Base-by-base conservation (phyloP, 2,329 filamentous ascomycete genomes). In the Fusarium camptoceras region DNA sequence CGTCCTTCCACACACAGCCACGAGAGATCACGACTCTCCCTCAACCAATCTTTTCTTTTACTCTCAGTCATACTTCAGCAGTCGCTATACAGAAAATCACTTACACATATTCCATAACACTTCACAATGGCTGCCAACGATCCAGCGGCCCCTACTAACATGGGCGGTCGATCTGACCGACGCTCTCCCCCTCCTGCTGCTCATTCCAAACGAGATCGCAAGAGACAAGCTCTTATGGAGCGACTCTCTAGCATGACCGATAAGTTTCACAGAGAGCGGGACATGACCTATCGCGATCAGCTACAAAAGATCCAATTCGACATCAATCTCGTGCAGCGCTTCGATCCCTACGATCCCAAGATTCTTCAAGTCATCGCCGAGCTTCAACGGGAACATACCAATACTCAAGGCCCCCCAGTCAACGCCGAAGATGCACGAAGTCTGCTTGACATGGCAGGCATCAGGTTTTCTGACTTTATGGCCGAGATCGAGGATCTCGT, bases 301-400 rank as follows among this genome's bases (percentile, higher is more conserved):
- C 87, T 98, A 4, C 91, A 96, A 76, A 93, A 93, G 72, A 89
- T 98, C n/a, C 94, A 98, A 81, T 90, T 93, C 70, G 94, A 97
- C 79, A 94, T 94, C 81, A 93, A 88, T 62, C 86, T 97, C 47
- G 93, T 97, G 71, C 90, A 94, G 79, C 90, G 92, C 73, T 92
- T 96, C 55, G 92, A 97, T 76, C 92, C 93, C 1, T 97, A 97
- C 78, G 85, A 86, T 55, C 85, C 89, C 65, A 87, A 89, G 64
- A 89, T 93, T 50, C 85, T 97, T 48, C 91, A 94, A 67, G 88
- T 92, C 59, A 89, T 94, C 67, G 84, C 86, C 54, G 88, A 89
- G 72, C 81, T 91, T 75, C 87, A 88, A 62, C 83, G 85, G 66
- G 83, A 86, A 61, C 84, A 87, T 59, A 82, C 83, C 39, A 84